Evolutionary conservation across 192 early-diverging fungal species (phyloP), one percentile per base, ranked within the genome.

Genomic region (Backusella sp.): DNA sequence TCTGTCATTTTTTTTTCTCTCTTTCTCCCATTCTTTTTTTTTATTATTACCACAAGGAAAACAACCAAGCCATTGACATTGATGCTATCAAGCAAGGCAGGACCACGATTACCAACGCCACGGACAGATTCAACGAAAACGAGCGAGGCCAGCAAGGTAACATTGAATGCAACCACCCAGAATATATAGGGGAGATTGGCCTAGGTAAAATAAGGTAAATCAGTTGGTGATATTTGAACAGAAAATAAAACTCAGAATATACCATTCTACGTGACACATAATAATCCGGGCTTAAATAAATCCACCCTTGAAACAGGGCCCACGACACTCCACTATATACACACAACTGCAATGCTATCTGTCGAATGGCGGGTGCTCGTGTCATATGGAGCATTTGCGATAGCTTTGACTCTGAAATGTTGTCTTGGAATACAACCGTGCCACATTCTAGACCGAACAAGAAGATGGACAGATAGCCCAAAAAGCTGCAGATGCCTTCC

Each of bases 401-500:
- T 34, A 49, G 4, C 17, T 69, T 69, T 41, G 36, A 26, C 11
- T 17, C 26, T 12, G 44, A 71, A 17, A 49, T 65, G 2, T 65
- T 15, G 6, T 73, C 39, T 26, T 62, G 32, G 17, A 90, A 87
- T 39, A 92, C 82, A 72, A 84, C 83, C 7, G 77, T 79, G 2
- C 97, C 97, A 19, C 93, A 79, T 73, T 91, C 91, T 39, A 94
- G 86, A 0, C 93, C 92, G 41, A 94, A 75, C 37, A 96, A 78
- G 76, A 93, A 98, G 39, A 98, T 94, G 1, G 92, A 77, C 53
- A 94, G 81, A 77, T 97, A 99, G 88, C 92, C 93, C 68, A 88
- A 68, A 67, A 97, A 93, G 39, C 92, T 95, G 65, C 87, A 91
- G 36, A 98, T 87, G 14, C 97, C 97, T 79, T 99, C 97, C 62